Percentiles rank a stretch among this genome's conserved stretches.
Conservation (phyloP, 768 basidiomycete genomes). For the Lanmaoa rubissima region DNA sequence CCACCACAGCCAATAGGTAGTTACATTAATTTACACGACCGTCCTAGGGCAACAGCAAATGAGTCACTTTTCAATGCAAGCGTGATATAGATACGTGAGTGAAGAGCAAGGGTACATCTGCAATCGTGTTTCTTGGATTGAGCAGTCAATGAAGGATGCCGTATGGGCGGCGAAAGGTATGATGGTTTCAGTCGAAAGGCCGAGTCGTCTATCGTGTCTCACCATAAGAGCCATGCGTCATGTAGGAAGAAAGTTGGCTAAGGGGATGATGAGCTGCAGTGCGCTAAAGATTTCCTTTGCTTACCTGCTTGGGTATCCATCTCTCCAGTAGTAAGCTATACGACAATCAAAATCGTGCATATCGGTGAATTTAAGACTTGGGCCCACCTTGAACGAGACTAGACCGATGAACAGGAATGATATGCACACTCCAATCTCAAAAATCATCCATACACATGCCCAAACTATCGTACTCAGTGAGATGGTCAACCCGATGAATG, state of each 20-base stretch:
- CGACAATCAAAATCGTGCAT: slow-evolving; percentile 4
- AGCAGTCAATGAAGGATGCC: slow-evolving; percentile 6
- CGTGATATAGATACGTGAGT: slow-evolving; percentile 32
- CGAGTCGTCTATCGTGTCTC: neutral
- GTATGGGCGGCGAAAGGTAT: slow-evolving; percentile 13
- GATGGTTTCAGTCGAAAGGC: slow-evolving; percentile 3
- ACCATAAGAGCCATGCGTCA: slow-evolving; percentile 26
- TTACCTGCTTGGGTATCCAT: slow-evolving; percentile 68
- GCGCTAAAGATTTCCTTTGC: slow-evolving; percentile 17
- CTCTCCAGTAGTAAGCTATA: slow-evolving; percentile 39
- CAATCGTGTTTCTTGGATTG: slow-evolving; percentile 18
- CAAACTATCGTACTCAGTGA: slow-evolving; percentile 52
- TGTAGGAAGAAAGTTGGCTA: slow-evolving; percentile 64
- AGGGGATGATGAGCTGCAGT: slow-evolving; percentile 6
- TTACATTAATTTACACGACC: slow-evolving; percentile 32
- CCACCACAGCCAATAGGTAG: slow-evolving; percentile 15
- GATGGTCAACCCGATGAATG: neutral
- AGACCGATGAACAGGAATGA: slow-evolving; percentile 83
- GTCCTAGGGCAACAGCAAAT: slow-evolving; percentile 12
- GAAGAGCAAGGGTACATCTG: slow-evolving; percentile 27
- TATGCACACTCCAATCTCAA: slow-evolving; percentile 69
- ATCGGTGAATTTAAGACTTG: neutral
- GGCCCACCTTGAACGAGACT: slow-evolving; percentile 73
- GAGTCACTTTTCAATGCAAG: slow-evolving; percentile 25
- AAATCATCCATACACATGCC: slow-evolving; percentile 83